Percentiles rank a stretch among this genome's conserved stretches.
Conservation (phyloP, 2,329 filamentous ascomycete genomes). For the Cladosporium halotolerans region DNA sequence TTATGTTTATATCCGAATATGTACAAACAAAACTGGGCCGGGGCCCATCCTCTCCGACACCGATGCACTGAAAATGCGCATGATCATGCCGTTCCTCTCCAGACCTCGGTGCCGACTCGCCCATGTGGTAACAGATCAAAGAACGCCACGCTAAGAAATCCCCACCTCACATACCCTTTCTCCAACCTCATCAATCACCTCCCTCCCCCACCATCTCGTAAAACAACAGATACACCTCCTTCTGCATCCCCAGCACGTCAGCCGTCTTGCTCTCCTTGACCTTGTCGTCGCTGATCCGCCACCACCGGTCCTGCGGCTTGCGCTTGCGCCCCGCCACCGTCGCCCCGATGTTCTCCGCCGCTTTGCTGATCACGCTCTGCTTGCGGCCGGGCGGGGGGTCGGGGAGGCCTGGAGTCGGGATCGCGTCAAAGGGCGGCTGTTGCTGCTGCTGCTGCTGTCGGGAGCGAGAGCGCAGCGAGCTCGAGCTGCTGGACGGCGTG, state of each 20-base stretch:
- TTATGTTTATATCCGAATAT: no score
- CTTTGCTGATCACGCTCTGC: conserved; percentile 2
- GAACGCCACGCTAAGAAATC: no score
- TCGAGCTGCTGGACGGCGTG: conserved; percentile 10
- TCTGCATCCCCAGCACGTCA: conserved; percentile 88
- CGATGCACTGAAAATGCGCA: no score
- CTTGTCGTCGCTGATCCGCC: conserved; percentile 96
- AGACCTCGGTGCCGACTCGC: no score
- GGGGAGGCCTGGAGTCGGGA: conserved; percentile 23
- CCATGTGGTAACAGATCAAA: no score
- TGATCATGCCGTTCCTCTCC: no score
- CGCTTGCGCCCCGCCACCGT: conserved; percentile 27
- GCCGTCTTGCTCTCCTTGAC: conserved; percentile 88
- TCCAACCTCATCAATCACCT: not conserved
- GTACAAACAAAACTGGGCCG: no score
- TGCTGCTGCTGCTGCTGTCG: conserved; percentile 7
- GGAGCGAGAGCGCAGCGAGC: conserved; percentile 15
- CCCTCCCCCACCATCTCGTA: conserved; percentile 68
- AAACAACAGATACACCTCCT: conserved; percentile 92
- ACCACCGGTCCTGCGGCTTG: conserved; percentile 73
- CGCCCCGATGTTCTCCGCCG: conserved; percentile 2
- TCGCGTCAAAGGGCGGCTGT: conserved; percentile 23
- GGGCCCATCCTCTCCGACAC: no score
- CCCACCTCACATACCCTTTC: no score
- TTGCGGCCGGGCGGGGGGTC: conserved; percentile 15